Evolutionary conservation across 805 yeast genomes (phyloP).

Genomic region (Tetrapisispora arboricola): DNA sequence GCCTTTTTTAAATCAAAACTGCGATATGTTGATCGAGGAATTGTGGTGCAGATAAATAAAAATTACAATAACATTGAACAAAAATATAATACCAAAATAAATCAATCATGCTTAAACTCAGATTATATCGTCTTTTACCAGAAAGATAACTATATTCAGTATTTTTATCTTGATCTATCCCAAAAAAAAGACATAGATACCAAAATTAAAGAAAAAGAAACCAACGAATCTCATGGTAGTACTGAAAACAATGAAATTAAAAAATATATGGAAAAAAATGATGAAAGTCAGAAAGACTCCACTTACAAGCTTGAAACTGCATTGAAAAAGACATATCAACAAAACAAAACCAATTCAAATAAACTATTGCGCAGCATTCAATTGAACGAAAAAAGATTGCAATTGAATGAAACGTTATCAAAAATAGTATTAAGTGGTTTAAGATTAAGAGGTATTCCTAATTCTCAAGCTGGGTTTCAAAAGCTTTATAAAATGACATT

Average conservation of each 20-base stretch:
- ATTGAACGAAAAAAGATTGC: conserved; percentile 17
- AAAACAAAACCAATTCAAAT: conserved; percentile 7
- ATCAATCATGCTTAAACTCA: background rate
- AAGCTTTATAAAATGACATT: conserved; percentile 30
- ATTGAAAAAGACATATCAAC: conserved; percentile 14
- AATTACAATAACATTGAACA: conserved; percentile 3
- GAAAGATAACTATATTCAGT: conserved; percentile 2
- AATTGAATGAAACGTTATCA: conserved; percentile 27
- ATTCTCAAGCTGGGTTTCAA: conserved; percentile 23
- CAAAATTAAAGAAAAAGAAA: conserved; percentile 2
- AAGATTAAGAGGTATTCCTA: conserved; percentile 27
- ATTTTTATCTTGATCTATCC: conserved; percentile 3
- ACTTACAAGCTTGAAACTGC: conserved; percentile 9
- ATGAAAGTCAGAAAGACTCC: background rate
- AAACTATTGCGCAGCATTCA: conserved; percentile 14
- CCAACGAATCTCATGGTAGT: background rate
- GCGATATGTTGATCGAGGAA: conserved; percentile 15
- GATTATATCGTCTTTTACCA: conserved; percentile 2
- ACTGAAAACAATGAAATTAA: conserved; percentile 1
- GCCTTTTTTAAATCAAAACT: conserved; percentile 23
- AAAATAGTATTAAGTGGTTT: conserved; percentile 30
- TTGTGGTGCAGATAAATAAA: conserved; percentile 11
- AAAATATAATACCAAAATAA: background rate
- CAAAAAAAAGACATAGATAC: conserved; percentile 6
- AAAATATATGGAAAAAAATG: conserved; percentile 2